phyloP scores from a whole-genome alignment of 2,329 filamentous ascomycete species.

The Fusarium poae region DNA sequence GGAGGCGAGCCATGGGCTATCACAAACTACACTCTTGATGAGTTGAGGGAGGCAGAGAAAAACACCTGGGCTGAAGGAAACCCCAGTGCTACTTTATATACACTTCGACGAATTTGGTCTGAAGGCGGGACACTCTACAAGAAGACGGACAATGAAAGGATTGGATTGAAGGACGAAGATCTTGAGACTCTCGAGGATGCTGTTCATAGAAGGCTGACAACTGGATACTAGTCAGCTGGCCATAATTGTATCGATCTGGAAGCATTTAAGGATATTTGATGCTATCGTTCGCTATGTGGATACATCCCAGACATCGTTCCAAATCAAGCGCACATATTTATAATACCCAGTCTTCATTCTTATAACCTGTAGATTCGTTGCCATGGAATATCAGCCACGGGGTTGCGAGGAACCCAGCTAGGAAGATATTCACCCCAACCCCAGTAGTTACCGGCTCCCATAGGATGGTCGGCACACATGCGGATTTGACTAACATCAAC shows the following conservation, averaged over 20 bases:
- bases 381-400: conserved; percentile 14
- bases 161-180: conserved; percentile 64
- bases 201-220: conserved; percentile 38
- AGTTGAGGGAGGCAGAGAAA: conserved; percentile 68
- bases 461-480: conserved; percentile 31
- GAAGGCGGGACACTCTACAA: conserved; percentile 79
- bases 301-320: no score
- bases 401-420: conserved; percentile 29
- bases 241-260: no score
- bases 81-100: conserved; percentile 67
- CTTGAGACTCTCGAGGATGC: conserved; percentile 63
- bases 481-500: conserved; percentile 11
- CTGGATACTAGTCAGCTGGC: conserved; percentile 21
- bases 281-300: background rate
- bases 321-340: background rate
- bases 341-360: background rate
- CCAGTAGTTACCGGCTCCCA: conserved; percentile 34
- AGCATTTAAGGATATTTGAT: background rate
- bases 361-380: background rate
- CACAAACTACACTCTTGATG: conserved; percentile 58
- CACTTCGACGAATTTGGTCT: conserved; percentile 78
- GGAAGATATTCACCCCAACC: conserved; percentile 32
- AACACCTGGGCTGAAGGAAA: conserved; percentile 68
- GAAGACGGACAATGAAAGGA: conserved; percentile 72
- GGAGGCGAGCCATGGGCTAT: conserved; percentile 61